A percentile compares a stretch with the other conserved stretches of the same genome.
phyloP scores from a whole-genome alignment of 176 grass and related monocot genomes.

The Rhipidocladum racemiflorum region DNA sequence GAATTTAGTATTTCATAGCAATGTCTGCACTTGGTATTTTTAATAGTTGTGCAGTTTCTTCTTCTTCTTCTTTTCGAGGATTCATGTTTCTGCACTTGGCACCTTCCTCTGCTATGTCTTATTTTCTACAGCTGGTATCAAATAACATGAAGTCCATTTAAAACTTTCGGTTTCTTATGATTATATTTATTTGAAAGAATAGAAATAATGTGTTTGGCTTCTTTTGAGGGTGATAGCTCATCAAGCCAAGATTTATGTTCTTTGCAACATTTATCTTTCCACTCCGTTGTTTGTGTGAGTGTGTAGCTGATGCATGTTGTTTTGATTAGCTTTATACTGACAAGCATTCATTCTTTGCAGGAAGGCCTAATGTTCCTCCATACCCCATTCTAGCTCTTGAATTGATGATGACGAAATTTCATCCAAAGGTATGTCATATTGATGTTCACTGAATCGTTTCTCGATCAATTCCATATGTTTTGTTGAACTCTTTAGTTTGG shows the following conservation, averaged over 20 bases:
- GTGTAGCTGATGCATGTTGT: not conserved
- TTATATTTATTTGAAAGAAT: too few relatives aligned
- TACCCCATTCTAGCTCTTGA: slow-evolving; percentile 59
- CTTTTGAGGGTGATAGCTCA: too few relatives aligned
- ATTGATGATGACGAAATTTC: slow-evolving; percentile 83
- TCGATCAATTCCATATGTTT: slow-evolving; percentile 4
- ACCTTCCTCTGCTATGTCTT: not conserved
- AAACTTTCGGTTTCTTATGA: too few relatives aligned
- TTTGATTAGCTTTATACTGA: slow-evolving; percentile 23
- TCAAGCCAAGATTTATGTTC: too few relatives aligned
- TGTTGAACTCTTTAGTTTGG: not conserved
- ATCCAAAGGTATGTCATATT: slow-evolving; percentile 53
- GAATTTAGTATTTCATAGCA: not conserved
- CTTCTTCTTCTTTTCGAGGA: not conserved
- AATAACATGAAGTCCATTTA: not conserved
- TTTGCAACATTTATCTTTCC: too few relatives aligned
- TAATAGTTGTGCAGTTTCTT: not conserved
- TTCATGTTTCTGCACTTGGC: not conserved
- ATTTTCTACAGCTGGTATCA: not conserved
- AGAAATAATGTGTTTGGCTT: too few relatives aligned
- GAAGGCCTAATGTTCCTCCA: slow-evolving; percentile 61
- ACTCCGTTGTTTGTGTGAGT: not conserved
- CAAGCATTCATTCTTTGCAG: slow-evolving; percentile 19
- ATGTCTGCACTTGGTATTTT: not conserved
- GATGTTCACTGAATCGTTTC: not conserved